Base-by-base conservation (phyloP, 1,284 basidiomycete species). In the Hemileia vastatrix region DNA sequence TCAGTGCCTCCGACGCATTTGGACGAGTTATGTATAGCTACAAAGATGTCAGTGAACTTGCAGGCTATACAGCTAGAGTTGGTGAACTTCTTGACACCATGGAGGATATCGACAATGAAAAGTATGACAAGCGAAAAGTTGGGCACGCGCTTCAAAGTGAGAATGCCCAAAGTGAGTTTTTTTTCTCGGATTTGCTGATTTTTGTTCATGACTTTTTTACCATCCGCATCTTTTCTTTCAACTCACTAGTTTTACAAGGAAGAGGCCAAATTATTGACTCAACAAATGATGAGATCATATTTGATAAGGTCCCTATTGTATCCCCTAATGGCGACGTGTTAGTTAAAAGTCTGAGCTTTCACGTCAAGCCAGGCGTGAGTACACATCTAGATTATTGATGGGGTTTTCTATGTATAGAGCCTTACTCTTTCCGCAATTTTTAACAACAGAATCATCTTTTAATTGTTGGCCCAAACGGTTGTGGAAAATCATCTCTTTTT, bases 241-340 rank as follows among this genome's bases (percentile, higher is more conserved):
- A 44, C 24, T n/a, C 9, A 3, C 6, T 69, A 91, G 90, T 95
- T 59, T 81, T 96, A 31, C 81, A 82, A 65, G 84, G 87, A 4
- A 82, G 88, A 40, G 94, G 94, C 1, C 78, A 84, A 68, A 81
- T 95, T 43, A 80, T 90, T 44, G 84, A 88, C 68, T 87, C 88
- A 0, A 87, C 91, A 3, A 77, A 78, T 60, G 72, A 74, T 31
- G 86, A 90, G 66, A 95, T 98, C 71, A 81, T 85, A 53, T 96
- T 98, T 70, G 86, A 93, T 70, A 81, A 86, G 64, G 94, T 98
- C 1, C 94, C 94, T 0, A 92, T 98, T 65, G 87, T 97, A 47
- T 93, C 90, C 8, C 94, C 94, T 1, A 97, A 95, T 70, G 94
- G 94, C 9, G 92, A 96, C 71, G 83, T 97, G 18, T 81, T 98